Conservation (phyloP, 164 flowering plant species). For the Tetrastigma voinierianum region DNA sequence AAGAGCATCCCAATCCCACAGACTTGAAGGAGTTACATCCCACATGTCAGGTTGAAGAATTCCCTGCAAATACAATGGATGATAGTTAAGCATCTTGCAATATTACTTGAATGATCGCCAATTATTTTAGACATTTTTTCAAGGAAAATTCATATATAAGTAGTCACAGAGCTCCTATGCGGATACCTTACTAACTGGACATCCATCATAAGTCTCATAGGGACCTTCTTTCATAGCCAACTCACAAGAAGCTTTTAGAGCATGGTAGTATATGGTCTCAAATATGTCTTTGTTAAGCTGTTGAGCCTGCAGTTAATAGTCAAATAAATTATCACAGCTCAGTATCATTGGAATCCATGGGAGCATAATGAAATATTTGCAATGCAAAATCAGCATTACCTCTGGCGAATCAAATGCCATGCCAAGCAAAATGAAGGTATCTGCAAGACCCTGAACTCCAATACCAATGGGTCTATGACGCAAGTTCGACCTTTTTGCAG, state of each 20-base stretch:
- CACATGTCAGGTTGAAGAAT: conserved; percentile 95
- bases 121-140: no score
- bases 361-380: no score
- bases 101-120: background rate
- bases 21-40: conserved; percentile 75
- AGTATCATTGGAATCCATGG: no score
- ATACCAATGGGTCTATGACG: conserved; percentile 94
- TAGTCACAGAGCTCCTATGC: background rate
- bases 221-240: conserved; percentile 79
- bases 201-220: conserved; percentile 78
- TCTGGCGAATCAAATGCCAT: conserved; percentile 97
- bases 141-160: background rate
- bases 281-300: conserved; percentile 90
- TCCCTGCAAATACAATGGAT: conserved; percentile 50
- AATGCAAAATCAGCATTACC: conserved; percentile 34
- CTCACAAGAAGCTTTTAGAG: conserved; percentile 75
- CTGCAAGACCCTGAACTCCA: conserved; percentile 98
- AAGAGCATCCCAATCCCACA: conserved; percentile 87
- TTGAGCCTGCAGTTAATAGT: conserved; percentile 59
- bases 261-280: conserved; percentile 93
- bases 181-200: conserved; percentile 92
- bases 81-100: conserved; percentile 6
- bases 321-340: background rate
- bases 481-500: conserved; percentile 80
- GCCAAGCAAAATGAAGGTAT: conserved; percentile 91